Conservation (phyloP, 352 stramenopile genomes). For the Globisporangium carolinianum region DNA sequence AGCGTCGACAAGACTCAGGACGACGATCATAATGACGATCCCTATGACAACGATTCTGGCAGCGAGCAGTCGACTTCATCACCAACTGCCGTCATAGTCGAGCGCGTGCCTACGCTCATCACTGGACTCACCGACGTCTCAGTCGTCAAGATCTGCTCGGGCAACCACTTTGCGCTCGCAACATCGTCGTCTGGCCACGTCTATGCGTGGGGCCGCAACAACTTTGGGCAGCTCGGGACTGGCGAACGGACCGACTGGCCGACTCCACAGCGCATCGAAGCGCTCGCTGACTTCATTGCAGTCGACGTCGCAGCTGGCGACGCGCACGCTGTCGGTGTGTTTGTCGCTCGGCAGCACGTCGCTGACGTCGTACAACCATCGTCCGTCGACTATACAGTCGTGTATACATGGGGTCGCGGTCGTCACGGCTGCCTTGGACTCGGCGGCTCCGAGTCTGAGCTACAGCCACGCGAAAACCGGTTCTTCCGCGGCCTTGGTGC, state of each 20-base stretch:
- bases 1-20: background rate
- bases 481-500: constrained; percentile 62
- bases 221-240: constrained; percentile 55
- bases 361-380: background rate
- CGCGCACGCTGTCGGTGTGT: constrained; percentile 45
- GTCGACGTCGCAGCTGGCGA: constrained; percentile 43
- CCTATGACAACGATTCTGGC: background rate
- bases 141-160: constrained; percentile 39
- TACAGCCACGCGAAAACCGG: constrained; percentile 28
- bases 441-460: constrained; percentile 23
- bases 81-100: constrained; percentile 15
- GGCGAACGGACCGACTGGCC: constrained; percentile 8
- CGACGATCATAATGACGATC: too few relatives aligned
- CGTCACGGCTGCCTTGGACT: constrained; percentile 47
- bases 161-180: constrained; percentile 62
- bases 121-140: constrained; percentile 11
- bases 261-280: constrained; percentile 21
- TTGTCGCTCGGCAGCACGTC: constrained; percentile 9
- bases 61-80: background rate
- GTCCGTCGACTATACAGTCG: constrained; percentile 24
- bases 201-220: constrained; percentile 56
- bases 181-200: constrained; percentile 25
- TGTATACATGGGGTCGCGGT: constrained; percentile 44
- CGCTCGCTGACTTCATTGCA: constrained; percentile 19
- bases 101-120: constrained; percentile 16